Percentiles rank a stretch among this genome's conserved stretches.
These are phyloP conservation scores for Aspergillus costaricaensis DNA, from an alignment of 2,329 filamentous ascomycete genomes.

Conservation along the genomic window DNA sequence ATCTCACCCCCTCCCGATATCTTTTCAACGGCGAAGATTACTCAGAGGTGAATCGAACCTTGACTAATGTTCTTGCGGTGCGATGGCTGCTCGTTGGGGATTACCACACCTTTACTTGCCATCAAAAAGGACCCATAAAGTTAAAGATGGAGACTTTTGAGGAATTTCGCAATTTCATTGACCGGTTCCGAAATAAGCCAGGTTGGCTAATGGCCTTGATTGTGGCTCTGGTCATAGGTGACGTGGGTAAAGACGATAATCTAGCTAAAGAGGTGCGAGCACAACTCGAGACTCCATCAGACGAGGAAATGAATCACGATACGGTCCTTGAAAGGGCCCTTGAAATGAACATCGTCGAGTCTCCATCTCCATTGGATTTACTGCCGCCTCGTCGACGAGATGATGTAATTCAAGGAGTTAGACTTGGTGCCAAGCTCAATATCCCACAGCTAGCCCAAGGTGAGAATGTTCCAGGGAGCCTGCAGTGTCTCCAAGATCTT, in stretches of 20 bases:
- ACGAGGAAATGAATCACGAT: constrained; percentile 4
- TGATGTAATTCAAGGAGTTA: background rate
- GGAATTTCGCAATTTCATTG: constrained; percentile 20
- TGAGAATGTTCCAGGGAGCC: constrained; percentile 12
- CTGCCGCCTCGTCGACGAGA: background rate
- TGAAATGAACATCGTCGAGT: background rate
- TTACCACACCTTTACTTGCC: constrained; percentile 35
- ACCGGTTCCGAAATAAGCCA: constrained; percentile 3
- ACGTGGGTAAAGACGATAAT: constrained; percentile 42
- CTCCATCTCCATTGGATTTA: background rate
- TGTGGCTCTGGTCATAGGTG: constrained; percentile 40
- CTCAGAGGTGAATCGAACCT: constrained; percentile 43
- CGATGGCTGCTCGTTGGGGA: constrained; percentile 41
- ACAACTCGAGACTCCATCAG: background rate
- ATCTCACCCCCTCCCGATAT: constrained; percentile 8
- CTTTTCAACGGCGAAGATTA: constrained; percentile 27
- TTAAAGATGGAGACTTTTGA: constrained; percentile 34
- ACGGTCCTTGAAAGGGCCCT: background rate
- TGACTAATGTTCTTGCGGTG: constrained; percentile 39
- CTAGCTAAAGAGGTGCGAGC: background rate
- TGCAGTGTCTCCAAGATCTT: background rate
- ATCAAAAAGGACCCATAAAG: constrained; percentile 27
- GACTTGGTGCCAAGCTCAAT: constrained; percentile 6
- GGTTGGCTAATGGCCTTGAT: constrained; percentile 35
- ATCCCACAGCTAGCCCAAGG: constrained; percentile 12